Conservation (phyloP, 805 yeast genomes). For the Kazachstania martiniae region DNA sequence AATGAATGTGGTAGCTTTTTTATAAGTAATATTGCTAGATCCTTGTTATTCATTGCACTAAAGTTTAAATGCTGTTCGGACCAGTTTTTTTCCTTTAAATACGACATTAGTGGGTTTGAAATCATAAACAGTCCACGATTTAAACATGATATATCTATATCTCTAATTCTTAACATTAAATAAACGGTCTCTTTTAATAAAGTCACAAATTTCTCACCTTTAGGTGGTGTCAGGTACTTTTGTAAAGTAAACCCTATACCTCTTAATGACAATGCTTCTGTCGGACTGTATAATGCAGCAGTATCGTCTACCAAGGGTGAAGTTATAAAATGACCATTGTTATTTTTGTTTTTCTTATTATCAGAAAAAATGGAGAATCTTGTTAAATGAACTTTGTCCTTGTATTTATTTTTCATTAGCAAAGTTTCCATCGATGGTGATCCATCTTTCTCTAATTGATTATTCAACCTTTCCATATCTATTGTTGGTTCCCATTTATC, state of each 20-base stretch:
- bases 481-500: slow-evolving; percentile 16
- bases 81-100: slow-evolving; percentile 6
- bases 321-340: no score
- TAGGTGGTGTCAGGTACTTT: slow-evolving; percentile 1
- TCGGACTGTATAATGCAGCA: slow-evolving; percentile 22
- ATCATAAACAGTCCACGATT: slow-evolving; percentile 17
- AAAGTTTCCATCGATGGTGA: slow-evolving; percentile 20
- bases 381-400: slow-evolving; percentile 15
- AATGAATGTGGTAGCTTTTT: slow-evolving; percentile 12
- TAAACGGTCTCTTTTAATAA: slow-evolving; percentile 25
- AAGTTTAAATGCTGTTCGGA: no score
- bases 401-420: slow-evolving; percentile 21
- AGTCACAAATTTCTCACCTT: neutral
- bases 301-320: slow-evolving; percentile 20
- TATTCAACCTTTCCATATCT: slow-evolving; percentile 5
- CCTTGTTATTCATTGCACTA: slow-evolving; percentile 1
- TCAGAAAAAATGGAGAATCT: slow-evolving; percentile 13
- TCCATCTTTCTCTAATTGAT: slow-evolving; percentile 1
- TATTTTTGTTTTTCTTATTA: no score
- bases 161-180: slow-evolving; percentile 19
- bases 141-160: slow-evolving; percentile 15
- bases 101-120: slow-evolving; percentile 19
- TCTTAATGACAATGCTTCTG: slow-evolving; percentile 20
- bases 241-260: slow-evolving; percentile 22
- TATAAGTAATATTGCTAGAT: slow-evolving; percentile 9